These are phyloP conservation scores for Zelopaecilomyces penicillatus DNA, from an alignment of 2,329 filamentous ascomycete genomes.

Conservation along the genomic window DNA sequence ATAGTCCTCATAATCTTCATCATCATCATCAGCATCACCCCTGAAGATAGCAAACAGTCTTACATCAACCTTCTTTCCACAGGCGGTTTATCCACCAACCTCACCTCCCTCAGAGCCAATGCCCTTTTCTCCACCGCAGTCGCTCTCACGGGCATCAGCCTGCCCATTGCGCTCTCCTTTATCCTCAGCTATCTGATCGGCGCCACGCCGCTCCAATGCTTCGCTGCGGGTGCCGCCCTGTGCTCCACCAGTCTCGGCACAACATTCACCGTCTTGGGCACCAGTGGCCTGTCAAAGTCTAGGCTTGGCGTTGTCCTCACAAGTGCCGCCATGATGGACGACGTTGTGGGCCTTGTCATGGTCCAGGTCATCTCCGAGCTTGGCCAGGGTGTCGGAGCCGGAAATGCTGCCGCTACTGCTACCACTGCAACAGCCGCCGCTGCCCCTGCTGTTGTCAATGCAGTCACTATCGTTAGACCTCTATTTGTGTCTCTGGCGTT, in stretches of 20 bases:
- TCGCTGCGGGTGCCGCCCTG: slow-evolving; percentile 64
- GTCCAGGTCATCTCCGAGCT: slow-evolving; percentile 66
- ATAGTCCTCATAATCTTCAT: not conserved
- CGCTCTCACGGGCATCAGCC: slow-evolving; percentile 55
- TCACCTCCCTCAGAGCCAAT: slow-evolving; percentile 45
- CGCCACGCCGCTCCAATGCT: slow-evolving; percentile 52
- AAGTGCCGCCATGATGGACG: slow-evolving; percentile 73
- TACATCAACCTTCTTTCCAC: not conserved
- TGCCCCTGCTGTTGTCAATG: too few relatives aligned
- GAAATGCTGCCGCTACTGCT: slow-evolving; percentile 8
- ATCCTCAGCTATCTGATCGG: slow-evolving; percentile 40
- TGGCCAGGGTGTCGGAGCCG: slow-evolving; percentile 18
- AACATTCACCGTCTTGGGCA: slow-evolving; percentile 46
- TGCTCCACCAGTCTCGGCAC: slow-evolving; percentile 70
- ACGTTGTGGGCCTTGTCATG: slow-evolving; percentile 70
- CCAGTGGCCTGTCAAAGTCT: slow-evolving; percentile 33
- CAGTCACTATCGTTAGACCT: slow-evolving; percentile 32
- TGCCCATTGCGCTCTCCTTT: slow-evolving; percentile 61
- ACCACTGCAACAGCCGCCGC: slow-evolving; percentile 17
- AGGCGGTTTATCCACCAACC: slow-evolving; percentile 44
- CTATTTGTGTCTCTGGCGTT: slow-evolving; percentile 43
- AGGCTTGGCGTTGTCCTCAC: slow-evolving; percentile 55
- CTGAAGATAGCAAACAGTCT: too few relatives aligned
- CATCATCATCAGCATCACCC: not conserved
- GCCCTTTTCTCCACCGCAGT: slow-evolving; percentile 51